Evolutionary conservation across 441 rosid species (phyloP).

Genomic region (Raphanus hybrid): DNA sequence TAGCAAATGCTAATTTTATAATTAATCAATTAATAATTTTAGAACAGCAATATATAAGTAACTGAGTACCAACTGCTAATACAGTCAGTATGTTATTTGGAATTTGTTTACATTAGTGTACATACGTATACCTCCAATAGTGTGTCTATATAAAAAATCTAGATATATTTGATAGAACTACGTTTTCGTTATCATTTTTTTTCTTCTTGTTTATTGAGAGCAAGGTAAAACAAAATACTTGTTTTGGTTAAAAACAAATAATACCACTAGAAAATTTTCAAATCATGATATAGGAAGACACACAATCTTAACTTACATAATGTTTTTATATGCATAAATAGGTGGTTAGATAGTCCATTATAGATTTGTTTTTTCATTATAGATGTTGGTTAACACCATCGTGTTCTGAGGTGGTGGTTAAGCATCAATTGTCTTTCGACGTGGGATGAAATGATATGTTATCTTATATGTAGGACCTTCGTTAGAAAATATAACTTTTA

Average conservation of each 20-base stretch:
- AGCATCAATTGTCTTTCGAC: neutral
- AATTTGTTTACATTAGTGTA: no score
- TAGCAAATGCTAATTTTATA: no score
- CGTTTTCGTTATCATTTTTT: neutral
- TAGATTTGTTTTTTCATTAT: no score
- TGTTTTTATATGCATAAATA: neutral
- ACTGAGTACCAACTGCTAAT: no score
- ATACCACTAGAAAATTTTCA: neutral
- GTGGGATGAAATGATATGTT: neutral
- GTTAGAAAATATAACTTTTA: neutral
- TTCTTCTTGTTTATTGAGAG: neutral
- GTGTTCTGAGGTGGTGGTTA: neutral
- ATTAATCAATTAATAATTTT: no score
- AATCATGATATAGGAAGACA: neutral
- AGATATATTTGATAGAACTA: neutral
- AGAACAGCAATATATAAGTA: no score
- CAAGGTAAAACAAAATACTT: neutral
- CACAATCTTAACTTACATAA: neutral
- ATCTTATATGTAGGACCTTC: neutral
- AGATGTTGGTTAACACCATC: no score
- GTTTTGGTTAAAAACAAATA: neutral
- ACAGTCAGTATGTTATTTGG: no score
- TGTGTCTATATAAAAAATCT: neutral
- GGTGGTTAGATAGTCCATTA: no score
- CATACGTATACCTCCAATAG: no score